Base-by-base conservation (phyloP, 2,329 filamentous ascomycete genomes). In the Tolypocladium amazonense region DNA sequence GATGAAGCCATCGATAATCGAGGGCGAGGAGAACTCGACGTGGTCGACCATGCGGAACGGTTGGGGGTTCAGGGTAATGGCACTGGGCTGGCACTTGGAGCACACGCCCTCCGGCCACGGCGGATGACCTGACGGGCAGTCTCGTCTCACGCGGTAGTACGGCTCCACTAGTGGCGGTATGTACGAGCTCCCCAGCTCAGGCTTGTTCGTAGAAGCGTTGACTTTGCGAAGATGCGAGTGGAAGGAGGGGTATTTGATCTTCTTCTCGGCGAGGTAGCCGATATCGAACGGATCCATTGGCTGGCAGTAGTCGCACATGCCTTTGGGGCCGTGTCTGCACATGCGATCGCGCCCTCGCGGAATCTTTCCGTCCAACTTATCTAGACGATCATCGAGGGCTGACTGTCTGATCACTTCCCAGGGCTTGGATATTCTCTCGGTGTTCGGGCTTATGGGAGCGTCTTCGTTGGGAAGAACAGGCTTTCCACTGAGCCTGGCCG, bases 241-340 rank as follows among this genome's bases (percentile, higher is more conserved):
- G 76, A 97, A 97, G 0, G 94, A 97, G 35, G 94, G 81, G 74
- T 99, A 96, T 74, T 99, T 99, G 81, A 99, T 97, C 81, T 97
- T 97, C 80, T 93, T 95, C 67, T 99, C 93, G 37, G 85, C 84
- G 23, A 99, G 82, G 68, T 97, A 97, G 59, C 86, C 86, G n/a
- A 88, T 74, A 69, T 95, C 88, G 74, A 96, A 99, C 0, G 94
- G 94, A 70, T 99, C 94, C 57, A 97, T 77, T 0, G 95, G 95
- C 85, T 96, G 96, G 77, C 94, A 99, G 76, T 97, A 95, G 76
- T 99, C 94, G 75, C 94, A 99, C 94, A 99, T 99, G 72, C 94
- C 94, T 76, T 96, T 97, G 57, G 89, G 87, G 1, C 93, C 93
- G 72, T 99, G 94, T 63, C 90, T 88, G 77, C 94, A 99, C 92